Base-by-base conservation (phyloP, 2,329 filamentous ascomycete genomes). In the Microdochium bolleyi region DNA sequence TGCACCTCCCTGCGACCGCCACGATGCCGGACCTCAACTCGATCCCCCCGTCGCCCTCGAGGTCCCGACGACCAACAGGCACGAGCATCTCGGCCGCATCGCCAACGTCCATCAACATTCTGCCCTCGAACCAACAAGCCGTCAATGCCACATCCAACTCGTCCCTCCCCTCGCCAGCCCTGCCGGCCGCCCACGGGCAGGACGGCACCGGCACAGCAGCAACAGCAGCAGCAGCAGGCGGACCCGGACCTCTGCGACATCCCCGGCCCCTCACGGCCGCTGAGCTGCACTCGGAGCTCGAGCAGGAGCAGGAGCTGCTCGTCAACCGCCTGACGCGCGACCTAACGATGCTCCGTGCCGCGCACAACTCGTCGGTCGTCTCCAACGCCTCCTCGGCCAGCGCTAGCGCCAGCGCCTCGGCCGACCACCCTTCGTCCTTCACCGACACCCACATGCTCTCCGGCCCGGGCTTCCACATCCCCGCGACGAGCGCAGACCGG, bases 291-390 rank as follows among this genome's bases (percentile, higher is more conserved):
- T 77, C 88, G 55, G 84, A 96, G 72, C 77, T 96, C 24, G 92
- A 97, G 70, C 94, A 95, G 69, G 92, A 97, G 66, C 92, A 97
- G 62, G 92, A 97, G 70, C 89, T 91, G 34, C 87, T 96, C 62
- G 89, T 96, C 55, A 97, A 97, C 72, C 89, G 92, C 32, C 78
- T 97, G 30, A 95, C 89, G 1, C 87, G 92, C 53, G 92, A 97
- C 67, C 83, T 97, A 34, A 85, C 87, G 16, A 77, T 90, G 51
- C 83, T 97, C n/a, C 88, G 92, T 52, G 78, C 80, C 27, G 79
- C 81, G 24, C 82, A 86, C 54, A 86, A 86, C 62, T 82, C 82
- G 7, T 86, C 83, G 0, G 82, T 84, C 27, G 80, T 76, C 3
- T 85, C 83, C 48, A 86, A 85, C 62, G 67, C 80, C n/a, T 86